phyloP scores from a whole-genome alignment of 2,329 filamentous ascomycete genomes.

The Phaeosphaeria sp. region DNA sequence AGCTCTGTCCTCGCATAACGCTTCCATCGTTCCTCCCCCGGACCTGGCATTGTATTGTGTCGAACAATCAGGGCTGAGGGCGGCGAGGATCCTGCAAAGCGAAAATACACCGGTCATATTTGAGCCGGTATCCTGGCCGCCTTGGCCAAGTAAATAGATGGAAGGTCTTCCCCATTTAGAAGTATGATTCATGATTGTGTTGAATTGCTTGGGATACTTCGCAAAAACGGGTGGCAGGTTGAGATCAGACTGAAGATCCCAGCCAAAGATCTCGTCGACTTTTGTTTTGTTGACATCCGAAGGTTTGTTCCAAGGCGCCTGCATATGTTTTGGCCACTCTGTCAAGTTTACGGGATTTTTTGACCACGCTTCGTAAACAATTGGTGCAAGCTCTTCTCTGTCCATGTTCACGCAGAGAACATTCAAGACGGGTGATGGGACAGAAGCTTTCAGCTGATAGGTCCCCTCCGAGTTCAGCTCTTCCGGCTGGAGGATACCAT shows the following conservation, averaged over 20 bases:
- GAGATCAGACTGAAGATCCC: constrained; percentile 63
- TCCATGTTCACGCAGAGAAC: constrained; percentile 75
- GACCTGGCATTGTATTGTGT: constrained; percentile 59
- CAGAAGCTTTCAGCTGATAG: constrained; percentile 71
- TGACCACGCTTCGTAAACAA: constrained; percentile 71
- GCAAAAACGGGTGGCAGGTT: constrained; percentile 52
- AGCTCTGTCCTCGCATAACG: constrained; percentile 65
- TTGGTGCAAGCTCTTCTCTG: constrained; percentile 63
- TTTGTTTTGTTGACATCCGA: constrained; percentile 51
- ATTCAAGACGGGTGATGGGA: constrained; percentile 74
- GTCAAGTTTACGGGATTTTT: constrained; percentile 35
- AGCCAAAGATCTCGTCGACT: constrained; percentile 75
- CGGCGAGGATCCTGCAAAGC: constrained; percentile 71
- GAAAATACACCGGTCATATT: constrained; percentile 57
- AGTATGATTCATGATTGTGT: constrained; percentile 61
- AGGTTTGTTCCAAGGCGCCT: constrained; percentile 18
- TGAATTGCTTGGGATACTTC: constrained; percentile 65
- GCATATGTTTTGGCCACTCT: constrained; percentile 25
- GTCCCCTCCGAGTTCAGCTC: constrained; percentile 68
- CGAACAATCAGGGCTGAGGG: constrained; percentile 69
- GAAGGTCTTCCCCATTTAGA: constrained; percentile 57
- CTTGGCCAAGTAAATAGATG: constrained; percentile 68
- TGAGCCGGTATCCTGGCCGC: constrained; percentile 21
- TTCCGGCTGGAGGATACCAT: constrained; percentile 72
- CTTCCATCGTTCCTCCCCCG: constrained; percentile 64